phyloP scores from a whole-genome alignment of 192 early-diverging fungal species.

The Linnemannia elongata region DNA sequence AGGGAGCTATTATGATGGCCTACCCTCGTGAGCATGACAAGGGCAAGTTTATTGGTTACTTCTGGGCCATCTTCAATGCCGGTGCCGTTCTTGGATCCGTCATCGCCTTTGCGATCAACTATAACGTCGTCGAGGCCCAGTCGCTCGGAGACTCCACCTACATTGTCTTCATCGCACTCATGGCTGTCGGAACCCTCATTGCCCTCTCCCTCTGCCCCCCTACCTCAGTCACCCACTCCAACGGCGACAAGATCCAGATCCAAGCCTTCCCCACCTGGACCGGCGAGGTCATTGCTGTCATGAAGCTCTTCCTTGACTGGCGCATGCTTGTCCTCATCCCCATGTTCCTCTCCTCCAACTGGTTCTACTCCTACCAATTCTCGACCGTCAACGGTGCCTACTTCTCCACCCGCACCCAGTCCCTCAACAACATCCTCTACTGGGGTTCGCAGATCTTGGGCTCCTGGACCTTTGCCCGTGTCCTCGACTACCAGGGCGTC shows the following conservation, averaged over 20 bases:
- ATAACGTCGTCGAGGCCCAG: slow-evolving; percentile 54
- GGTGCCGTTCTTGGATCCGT: slow-evolving; percentile 83
- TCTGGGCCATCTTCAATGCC: slow-evolving; percentile 87
- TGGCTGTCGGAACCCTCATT: slow-evolving; percentile 68
- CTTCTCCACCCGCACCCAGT: slow-evolving; percentile 74
- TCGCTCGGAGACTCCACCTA: slow-evolving; percentile 77
- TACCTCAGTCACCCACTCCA: slow-evolving; percentile 67
- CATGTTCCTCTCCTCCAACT: slow-evolving; percentile 77
- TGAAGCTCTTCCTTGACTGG: slow-evolving; percentile 70
- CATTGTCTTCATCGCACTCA: slow-evolving; percentile 76
- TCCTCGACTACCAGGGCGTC: slow-evolving; percentile 70
- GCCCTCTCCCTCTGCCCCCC: slow-evolving; percentile 68
- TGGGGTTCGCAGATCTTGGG: slow-evolving; percentile 81
- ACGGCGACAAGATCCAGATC: slow-evolving; percentile 75
- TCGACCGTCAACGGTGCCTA: slow-evolving; percentile 68
- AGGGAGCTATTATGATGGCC: slow-evolving; percentile 86
- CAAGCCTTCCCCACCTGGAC: slow-evolving; percentile 73
- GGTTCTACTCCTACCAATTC: slow-evolving; percentile 84
- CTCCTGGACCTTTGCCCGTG: slow-evolving; percentile 66
- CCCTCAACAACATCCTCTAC: slow-evolving; percentile 79
- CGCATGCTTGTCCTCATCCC: slow-evolving; percentile 75
- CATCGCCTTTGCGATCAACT: slow-evolving; percentile 78
- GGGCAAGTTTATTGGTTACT: slow-evolving; percentile 80
- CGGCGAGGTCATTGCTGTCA: slow-evolving; percentile 60
- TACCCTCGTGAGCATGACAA: slow-evolving; percentile 83